These are phyloP conservation scores for Pilaira anomala DNA, from an alignment of 192 early-diverging fungal genomes.

Conservation along the genomic window DNA sequence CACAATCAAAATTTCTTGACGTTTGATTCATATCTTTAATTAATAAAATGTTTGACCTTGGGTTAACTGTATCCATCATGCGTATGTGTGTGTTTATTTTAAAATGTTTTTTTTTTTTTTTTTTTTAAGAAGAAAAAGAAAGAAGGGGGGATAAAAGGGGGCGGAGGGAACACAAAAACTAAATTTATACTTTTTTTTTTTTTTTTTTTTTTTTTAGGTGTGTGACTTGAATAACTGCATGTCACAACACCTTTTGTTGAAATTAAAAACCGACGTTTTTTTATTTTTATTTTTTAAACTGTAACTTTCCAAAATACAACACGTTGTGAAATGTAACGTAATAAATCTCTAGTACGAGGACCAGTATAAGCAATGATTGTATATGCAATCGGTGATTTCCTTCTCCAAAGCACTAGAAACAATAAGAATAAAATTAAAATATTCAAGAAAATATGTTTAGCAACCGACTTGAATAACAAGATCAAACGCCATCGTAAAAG, in stretches of 20 bases:
- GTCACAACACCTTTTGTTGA: no score
- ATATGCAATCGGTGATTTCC: slow-evolving; percentile 31
- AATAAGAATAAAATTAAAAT: slow-evolving; percentile 22
- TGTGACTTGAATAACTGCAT: no score
- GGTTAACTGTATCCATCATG: no score
- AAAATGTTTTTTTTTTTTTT: no score
- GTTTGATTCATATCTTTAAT: slow-evolving; percentile 52
- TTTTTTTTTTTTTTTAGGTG: no score
- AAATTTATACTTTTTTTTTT: no score
- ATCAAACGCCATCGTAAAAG: not conserved
- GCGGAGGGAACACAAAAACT: no score
- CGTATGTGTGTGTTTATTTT: no score
- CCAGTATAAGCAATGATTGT: slow-evolving; percentile 18
- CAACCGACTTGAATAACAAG: slow-evolving; percentile 24
- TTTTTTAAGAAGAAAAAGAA: no score
- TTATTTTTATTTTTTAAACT: slow-evolving; percentile 17
- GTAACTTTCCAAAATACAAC: slow-evolving; percentile 19
- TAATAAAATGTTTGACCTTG: slow-evolving; percentile 21
- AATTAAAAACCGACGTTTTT: no score
- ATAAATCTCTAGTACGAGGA: slow-evolving; percentile 15
- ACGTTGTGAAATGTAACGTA: slow-evolving; percentile 4
- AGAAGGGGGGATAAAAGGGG: no score
- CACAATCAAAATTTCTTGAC: slow-evolving; percentile 59
- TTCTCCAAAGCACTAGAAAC: slow-evolving; percentile 22
- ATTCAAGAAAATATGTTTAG: slow-evolving; percentile 25